phyloP scores from a whole-genome alignment of 192 early-diverging fungal species.

The Coemansia sp. region DNA sequence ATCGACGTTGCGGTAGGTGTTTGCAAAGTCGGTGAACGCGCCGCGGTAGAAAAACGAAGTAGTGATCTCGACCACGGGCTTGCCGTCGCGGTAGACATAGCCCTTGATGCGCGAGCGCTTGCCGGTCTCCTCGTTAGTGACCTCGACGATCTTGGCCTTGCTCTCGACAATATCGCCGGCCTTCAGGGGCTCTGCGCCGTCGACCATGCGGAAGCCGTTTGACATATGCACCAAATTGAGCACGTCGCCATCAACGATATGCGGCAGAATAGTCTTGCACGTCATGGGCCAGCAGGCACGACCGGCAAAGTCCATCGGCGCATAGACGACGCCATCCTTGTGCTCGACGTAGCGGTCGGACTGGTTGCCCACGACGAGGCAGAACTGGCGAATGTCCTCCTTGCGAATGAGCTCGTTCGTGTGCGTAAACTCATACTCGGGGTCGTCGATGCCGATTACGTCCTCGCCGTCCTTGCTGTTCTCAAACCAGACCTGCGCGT shows the following conservation, averaged over 20 bases:
- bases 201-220: slow-evolving; percentile 87
- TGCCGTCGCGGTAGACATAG: slow-evolving; percentile 65
- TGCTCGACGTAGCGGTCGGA: slow-evolving; percentile 81
- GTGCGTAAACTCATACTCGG: slow-evolving; percentile 65
- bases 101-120: slow-evolving; percentile 91
- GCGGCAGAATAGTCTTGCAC: slow-evolving; percentile 88
- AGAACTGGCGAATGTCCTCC: slow-evolving; percentile 87
- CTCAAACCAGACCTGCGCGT: slow-evolving; percentile 79
- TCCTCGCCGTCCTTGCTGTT: slow-evolving; percentile 48
- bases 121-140: slow-evolving; percentile 84
- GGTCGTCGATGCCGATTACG: slow-evolving; percentile 60
- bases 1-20: slow-evolving; percentile 78
- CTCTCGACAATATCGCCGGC: slow-evolving; percentile 83
- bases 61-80: slow-evolving; percentile 82
- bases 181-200: slow-evolving; percentile 66
- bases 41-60: slow-evolving; percentile 93
- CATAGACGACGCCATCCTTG: slow-evolving; percentile 87
- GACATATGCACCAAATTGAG: slow-evolving; percentile 89
- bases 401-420: slow-evolving; percentile 74
- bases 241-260: slow-evolving; percentile 91
- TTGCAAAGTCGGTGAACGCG: slow-evolving; percentile 78
- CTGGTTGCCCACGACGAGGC: slow-evolving; percentile 59
- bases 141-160: slow-evolving; percentile 77
- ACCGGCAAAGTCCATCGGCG: slow-evolving; percentile 63
- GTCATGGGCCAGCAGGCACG: slow-evolving; percentile 77